A percentile compares a stretch with the other conserved stretches of the same genome.
Evolutionary conservation across 371 early-diverging fungal species (phyloP).

Genomic region (Mortierella sp.): DNA sequence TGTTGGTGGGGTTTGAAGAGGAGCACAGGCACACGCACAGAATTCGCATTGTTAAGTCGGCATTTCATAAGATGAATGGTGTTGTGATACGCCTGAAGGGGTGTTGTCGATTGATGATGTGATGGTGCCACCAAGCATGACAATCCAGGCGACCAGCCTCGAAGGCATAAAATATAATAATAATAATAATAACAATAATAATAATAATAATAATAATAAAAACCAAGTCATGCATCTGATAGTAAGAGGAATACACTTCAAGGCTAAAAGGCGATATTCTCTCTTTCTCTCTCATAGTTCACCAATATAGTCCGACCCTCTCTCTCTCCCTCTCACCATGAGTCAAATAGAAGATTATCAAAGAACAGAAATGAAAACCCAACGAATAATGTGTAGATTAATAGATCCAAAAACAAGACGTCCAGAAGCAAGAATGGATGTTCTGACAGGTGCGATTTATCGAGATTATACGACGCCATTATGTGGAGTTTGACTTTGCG

Average conservation of each 20-base stretch:
- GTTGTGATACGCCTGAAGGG: not conserved
- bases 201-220: not conserved
- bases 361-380: not conserved
- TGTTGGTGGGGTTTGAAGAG: not conserved
- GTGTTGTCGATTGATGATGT: not conserved
- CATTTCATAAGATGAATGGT: slow-evolving; percentile 1
- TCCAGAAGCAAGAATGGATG: not conserved
- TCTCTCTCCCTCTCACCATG: no score
- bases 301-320: not conserved
- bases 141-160: not conserved
- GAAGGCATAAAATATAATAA: not conserved
- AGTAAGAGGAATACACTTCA: no score
- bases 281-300: not conserved
- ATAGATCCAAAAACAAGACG: no score
- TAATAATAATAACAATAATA: no score
- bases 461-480: no score
- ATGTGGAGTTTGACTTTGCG: not conserved
- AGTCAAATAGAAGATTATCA: not conserved
- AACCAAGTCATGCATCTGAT: not conserved
- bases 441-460: no score
- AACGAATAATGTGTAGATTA: not conserved
- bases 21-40: not conserved
- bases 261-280: no score
- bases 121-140: slow-evolving; percentile 5
- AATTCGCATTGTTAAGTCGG: not conserved